These are phyloP conservation scores for Dujonia santamariae DNA, from an alignment of 1,139 yeast species.

Conservation along the genomic window DNA sequence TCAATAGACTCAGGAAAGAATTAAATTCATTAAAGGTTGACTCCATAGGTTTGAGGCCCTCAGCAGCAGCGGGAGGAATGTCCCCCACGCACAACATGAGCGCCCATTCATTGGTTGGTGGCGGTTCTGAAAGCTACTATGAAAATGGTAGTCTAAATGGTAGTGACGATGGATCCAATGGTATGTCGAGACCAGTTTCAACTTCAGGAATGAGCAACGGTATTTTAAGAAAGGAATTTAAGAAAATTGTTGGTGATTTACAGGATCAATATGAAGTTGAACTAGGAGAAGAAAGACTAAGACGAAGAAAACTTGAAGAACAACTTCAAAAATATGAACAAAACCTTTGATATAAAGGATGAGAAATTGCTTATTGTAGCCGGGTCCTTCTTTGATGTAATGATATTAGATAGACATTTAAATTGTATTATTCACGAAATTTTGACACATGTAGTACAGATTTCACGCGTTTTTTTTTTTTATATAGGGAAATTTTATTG, in stretches of 20 bases:
- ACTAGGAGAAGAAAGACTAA: conserved; percentile 54
- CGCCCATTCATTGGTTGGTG: background rate
- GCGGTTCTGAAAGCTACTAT: no score
- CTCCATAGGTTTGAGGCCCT: conserved; percentile 29
- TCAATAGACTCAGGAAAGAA: conserved; percentile 44
- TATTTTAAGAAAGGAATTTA: conserved; percentile 68
- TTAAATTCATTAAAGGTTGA: conserved; percentile 50
- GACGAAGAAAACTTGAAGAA: conserved; percentile 47
- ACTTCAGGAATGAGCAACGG: conserved; percentile 32
- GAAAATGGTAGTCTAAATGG: no score
- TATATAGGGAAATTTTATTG: no score
- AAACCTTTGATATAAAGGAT: background rate
- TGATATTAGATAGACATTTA: background rate
- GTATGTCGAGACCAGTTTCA: conserved; percentile 12
- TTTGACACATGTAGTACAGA: no score
- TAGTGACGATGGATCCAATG: conserved; percentile 8
- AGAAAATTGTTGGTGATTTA: conserved; percentile 60
- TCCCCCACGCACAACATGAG: conserved; percentile 8
- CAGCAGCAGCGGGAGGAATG: conserved; percentile 10
- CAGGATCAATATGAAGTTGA: conserved; percentile 61
- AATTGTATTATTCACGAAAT: no score
- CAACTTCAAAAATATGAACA: conserved; percentile 19
- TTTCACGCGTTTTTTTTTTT: no score
- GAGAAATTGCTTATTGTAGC: background rate
- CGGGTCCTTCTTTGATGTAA: background rate